phyloP scores from a whole-genome alignment of 768 basidiomycete species.

The Suillus discolor region DNA sequence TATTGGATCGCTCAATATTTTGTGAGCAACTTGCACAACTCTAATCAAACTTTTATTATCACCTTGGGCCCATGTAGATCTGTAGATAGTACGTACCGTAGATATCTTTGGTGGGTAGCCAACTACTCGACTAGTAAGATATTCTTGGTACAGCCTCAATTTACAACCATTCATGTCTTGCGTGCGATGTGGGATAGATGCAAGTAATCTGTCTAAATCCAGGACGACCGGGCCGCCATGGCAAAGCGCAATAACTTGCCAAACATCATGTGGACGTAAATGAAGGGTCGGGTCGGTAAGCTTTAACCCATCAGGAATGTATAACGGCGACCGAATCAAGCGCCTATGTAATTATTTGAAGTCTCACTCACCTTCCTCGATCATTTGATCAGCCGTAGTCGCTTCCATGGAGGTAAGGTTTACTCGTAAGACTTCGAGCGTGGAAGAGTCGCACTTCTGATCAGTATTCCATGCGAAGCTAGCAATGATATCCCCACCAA shows the following conservation, averaged over 20 bases:
- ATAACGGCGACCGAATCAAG: not conserved
- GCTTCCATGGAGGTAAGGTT: not conserved
- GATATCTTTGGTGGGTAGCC: not conserved
- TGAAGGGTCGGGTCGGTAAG: not conserved
- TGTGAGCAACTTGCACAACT: not conserved
- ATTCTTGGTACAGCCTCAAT: not conserved
- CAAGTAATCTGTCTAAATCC: not conserved
- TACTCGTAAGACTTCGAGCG: not conserved
- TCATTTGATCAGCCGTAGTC: not conserved
- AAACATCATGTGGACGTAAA: not conserved
- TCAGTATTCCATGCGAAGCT: not conserved
- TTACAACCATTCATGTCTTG: not conserved
- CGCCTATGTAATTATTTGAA: not conserved
- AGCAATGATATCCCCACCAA: not conserved
- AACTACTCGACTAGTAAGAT: not conserved
- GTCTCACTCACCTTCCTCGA: not conserved
- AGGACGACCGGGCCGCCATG: no score
- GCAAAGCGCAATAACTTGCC: not conserved
- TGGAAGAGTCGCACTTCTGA: not conserved
- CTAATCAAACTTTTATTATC: not conserved
- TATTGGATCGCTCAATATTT: not conserved
- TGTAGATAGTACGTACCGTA: not conserved
- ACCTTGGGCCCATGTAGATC: not conserved
- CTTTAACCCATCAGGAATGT: not conserved
- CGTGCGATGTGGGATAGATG: not conserved